These are phyloP conservation scores for Paecilomyces sp. DNA, from an alignment of 2,329 filamentous ascomycete species.

Conservation along the genomic window DNA sequence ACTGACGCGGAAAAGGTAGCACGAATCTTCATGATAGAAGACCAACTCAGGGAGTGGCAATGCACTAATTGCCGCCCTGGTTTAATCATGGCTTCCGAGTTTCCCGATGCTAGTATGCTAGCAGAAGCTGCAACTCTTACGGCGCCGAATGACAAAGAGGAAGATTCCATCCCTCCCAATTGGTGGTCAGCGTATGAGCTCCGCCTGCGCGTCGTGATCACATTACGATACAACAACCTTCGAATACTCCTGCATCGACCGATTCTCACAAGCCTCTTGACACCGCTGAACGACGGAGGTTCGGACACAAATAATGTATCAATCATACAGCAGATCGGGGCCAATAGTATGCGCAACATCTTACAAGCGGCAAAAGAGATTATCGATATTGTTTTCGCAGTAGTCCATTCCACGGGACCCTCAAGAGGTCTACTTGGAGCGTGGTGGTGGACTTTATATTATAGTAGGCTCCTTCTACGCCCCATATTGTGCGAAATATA, in stretches of 20 bases:
- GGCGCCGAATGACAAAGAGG: slow-evolving; percentile 7
- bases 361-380: slow-evolving; percentile 23
- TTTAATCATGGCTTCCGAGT: slow-evolving; percentile 16
- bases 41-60: slow-evolving; percentile 34
- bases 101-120: slow-evolving; percentile 10
- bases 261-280: slow-evolving; percentile 33
- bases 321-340: slow-evolving; percentile 23
- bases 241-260: slow-evolving; percentile 36
- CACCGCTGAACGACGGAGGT: slow-evolving; percentile 5
- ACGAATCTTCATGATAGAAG: slow-evolving; percentile 31
- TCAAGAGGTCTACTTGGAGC: slow-evolving; percentile 19
- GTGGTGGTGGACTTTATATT: slow-evolving; percentile 27
- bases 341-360: slow-evolving; percentile 25
- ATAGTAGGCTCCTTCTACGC: slow-evolving; percentile 15
- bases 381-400: slow-evolving; percentile 16
- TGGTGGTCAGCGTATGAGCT: too few relatives aligned
- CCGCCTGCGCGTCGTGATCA: slow-evolving; percentile 30
- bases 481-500: not conserved
- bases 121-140: slow-evolving; percentile 3
- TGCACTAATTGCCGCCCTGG: slow-evolving; percentile 17
- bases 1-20: slow-evolving; percentile 22
- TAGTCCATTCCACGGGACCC: slow-evolving; percentile 11
- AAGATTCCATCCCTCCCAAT: slow-evolving; percentile 21
- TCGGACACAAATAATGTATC: slow-evolving; percentile 10
- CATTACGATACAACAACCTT: slow-evolving; percentile 36